A percentile compares a stretch with the other conserved stretches of the same genome.
Evolutionary conservation across 805 yeast genomes (phyloP).

Genomic region (Brettanomyces sp.): DNA sequence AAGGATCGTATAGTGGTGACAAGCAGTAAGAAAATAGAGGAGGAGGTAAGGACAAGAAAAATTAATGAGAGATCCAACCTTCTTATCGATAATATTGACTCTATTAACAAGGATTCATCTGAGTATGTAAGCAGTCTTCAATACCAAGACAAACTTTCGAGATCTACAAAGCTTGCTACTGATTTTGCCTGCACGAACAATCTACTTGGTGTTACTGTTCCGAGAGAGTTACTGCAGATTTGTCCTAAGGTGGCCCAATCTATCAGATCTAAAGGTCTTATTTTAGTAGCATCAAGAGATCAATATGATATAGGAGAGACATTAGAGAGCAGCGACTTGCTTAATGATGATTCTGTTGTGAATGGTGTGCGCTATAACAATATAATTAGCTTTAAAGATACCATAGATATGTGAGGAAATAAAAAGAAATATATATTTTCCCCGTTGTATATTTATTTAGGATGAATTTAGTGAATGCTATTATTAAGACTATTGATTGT

Average conservation of each 20-base stretch:
- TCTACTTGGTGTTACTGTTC: conserved; percentile 73
- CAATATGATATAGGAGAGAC: conserved; percentile 4
- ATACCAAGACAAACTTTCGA: conserved; percentile 36
- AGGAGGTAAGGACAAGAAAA: not conserved
- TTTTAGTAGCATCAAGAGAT: conserved; percentile 49
- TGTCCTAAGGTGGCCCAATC: conserved; percentile 71
- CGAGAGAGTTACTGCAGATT: conserved; percentile 56
- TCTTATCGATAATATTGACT: conserved; percentile 27
- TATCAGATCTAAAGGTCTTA: conserved; percentile 71
- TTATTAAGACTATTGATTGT: not conserved
- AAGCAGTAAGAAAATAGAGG: conserved; percentile 1
- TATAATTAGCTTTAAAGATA: conserved; percentile 57
- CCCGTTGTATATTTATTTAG: not conserved
- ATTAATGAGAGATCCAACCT: conserved; percentile 4
- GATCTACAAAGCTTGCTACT: conserved; percentile 76
- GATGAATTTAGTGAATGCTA: not conserved
- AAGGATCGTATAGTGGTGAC: conserved; percentile 1
- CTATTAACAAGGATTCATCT: conserved; percentile 26
- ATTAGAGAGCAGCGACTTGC: conserved; percentile 21
- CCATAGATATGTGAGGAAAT: conserved; percentile 27
- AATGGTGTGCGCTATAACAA: conserved; percentile 63
- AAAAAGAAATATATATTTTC: too few species aligned
- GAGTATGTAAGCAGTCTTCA: conserved; percentile 23
- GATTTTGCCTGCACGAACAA: conserved; percentile 75
- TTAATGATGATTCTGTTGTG: conserved; percentile 23